These are phyloP conservation scores for Fomes fomentarius DNA, from an alignment of 1,284 basidiomycete species.

Conservation along the genomic window DNA sequence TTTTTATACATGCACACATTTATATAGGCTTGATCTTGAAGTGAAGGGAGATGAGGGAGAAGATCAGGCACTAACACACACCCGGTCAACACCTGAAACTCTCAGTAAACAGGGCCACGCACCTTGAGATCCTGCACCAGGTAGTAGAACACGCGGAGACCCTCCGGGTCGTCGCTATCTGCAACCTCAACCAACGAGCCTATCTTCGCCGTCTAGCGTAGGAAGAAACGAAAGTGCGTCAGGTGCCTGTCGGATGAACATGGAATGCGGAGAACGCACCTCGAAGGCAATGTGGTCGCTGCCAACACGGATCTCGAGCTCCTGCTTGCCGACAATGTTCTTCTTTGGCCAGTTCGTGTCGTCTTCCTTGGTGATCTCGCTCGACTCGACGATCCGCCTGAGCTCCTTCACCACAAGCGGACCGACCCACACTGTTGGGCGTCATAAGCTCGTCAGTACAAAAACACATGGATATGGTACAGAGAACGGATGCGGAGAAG, in stretches of 20 bases:
- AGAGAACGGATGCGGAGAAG: too few relatives aligned
- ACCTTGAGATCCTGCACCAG: slow-evolving; percentile 97
- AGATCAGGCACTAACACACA: slow-evolving; percentile 84
- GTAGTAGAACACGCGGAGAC: slow-evolving; percentile 98
- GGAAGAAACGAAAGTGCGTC: not conserved
- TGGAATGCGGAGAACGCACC: slow-evolving; percentile 50
- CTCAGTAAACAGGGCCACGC: slow-evolving; percentile 25
- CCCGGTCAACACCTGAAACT: too few relatives aligned
- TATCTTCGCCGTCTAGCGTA: slow-evolving; percentile 90
- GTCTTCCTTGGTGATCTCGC: slow-evolving; percentile 98
- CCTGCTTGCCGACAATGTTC: slow-evolving; percentile 97
- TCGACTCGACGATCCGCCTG: slow-evolving; percentile 92
- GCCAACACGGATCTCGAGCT: slow-evolving; percentile 93
- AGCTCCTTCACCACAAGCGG: slow-evolving; percentile 92
- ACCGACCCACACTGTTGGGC: slow-evolving; percentile 98
- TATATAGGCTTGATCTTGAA: slow-evolving; percentile 99
- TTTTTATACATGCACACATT: too few relatives aligned
- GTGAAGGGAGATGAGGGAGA: slow-evolving; percentile 96
- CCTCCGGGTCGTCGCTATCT: slow-evolving; percentile 97
- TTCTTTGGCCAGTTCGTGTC: slow-evolving; percentile 98
- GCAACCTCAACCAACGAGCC: slow-evolving; percentile 96
- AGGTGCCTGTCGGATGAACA: not conserved
- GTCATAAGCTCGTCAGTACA: too few relatives aligned
- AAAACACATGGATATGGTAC: slow-evolving; percentile 1
- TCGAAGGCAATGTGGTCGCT: slow-evolving; percentile 98